Evolutionary conservation across 1,284 basidiomycete species (phyloP).

Genomic region (Malassezia yamatoensis): DNA sequence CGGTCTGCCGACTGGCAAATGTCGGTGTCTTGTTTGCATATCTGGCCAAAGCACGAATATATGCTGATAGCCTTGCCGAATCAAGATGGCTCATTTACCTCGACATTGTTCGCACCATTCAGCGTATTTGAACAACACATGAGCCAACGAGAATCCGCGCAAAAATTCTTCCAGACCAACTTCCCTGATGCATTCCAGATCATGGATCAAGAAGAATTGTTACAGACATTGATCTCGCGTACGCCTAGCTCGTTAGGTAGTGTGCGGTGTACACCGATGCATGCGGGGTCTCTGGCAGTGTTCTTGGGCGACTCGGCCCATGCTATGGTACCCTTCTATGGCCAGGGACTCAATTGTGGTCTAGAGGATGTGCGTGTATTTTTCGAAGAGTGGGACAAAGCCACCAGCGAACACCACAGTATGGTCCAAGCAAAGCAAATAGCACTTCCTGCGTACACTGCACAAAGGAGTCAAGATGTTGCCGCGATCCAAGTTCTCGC

Average conservation of each 20-base stretch:
- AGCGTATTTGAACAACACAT: constrained; percentile 57
- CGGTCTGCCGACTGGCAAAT: constrained; percentile 56
- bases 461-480: constrained; percentile 72
- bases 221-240: constrained; percentile 68
- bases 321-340: constrained; percentile 96
- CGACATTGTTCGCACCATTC: constrained; percentile 81
- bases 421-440: constrained; percentile 19
- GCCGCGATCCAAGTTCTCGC: constrained; percentile 81
- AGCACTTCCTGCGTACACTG: constrained; percentile 68
- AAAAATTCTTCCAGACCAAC: constrained; percentile 68
- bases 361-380: constrained; percentile 91
- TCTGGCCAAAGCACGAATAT: constrained; percentile 95
- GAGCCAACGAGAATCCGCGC: constrained; percentile 43
- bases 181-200: constrained; percentile 77
- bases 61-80: constrained; percentile 96
- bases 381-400: constrained; percentile 58
- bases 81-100: constrained; percentile 51
- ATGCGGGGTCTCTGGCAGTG: constrained; percentile 75
- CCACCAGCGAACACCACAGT: not conserved
- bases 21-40: constrained; percentile 91
- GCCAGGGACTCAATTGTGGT: constrained; percentile 90
- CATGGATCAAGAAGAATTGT: constrained; percentile 68
- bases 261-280: constrained; percentile 79
- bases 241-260: constrained; percentile 80
- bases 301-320: constrained; percentile 90